A percentile compares a stretch with the other conserved stretches of the same genome.
Evolutionary conservation across 352 stramenopile genomes (phyloP).

Genomic region (Bremia lactucae): DNA sequence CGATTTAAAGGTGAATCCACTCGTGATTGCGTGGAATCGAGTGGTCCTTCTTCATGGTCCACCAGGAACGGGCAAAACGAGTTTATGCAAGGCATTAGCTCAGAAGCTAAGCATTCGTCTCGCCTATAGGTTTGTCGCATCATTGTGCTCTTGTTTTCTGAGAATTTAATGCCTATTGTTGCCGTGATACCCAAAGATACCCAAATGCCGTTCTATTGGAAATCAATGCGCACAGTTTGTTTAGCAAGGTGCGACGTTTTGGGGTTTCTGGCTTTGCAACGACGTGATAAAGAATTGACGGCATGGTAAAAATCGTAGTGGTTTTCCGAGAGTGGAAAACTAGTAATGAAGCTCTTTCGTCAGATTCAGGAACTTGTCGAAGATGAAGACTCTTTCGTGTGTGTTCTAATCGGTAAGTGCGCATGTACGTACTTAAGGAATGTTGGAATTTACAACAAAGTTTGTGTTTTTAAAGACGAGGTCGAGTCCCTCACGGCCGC

Average conservation of each 20-base stretch:
- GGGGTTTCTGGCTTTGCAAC: too few relatives aligned
- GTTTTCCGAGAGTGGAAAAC: conserved; percentile 91
- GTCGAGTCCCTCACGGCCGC: conserved; percentile 87
- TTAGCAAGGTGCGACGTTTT: conserved; percentile 53
- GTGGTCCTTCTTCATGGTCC: conserved; percentile 88
- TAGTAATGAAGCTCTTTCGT: conserved; percentile 87
- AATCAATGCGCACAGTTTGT: conserved; percentile 90
- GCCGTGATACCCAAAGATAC: conserved; percentile 32
- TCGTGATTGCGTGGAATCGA: conserved; percentile 88
- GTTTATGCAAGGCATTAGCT: conserved; percentile 85
- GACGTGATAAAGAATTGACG: neutral
- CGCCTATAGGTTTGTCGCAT: conserved; percentile 31
- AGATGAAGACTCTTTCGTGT: conserved; percentile 82
- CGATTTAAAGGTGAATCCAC: conserved; percentile 67
- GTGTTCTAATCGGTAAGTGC: conserved; percentile 77
- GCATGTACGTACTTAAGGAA: neutral
- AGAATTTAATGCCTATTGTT: neutral
- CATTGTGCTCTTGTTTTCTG: neutral
- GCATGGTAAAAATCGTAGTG: conserved; percentile 36
- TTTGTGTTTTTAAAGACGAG: conserved; percentile 50
- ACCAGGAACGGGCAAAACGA: conserved; percentile 89
- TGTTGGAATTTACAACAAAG: neutral
- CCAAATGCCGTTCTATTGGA: conserved; percentile 75
- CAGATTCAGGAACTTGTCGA: conserved; percentile 87
- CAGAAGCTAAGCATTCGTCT: conserved; percentile 89